phyloP scores from a whole-genome alignment of 225 moss, liverwort and hornwort genomes.

The Neckera pumila region DNA sequence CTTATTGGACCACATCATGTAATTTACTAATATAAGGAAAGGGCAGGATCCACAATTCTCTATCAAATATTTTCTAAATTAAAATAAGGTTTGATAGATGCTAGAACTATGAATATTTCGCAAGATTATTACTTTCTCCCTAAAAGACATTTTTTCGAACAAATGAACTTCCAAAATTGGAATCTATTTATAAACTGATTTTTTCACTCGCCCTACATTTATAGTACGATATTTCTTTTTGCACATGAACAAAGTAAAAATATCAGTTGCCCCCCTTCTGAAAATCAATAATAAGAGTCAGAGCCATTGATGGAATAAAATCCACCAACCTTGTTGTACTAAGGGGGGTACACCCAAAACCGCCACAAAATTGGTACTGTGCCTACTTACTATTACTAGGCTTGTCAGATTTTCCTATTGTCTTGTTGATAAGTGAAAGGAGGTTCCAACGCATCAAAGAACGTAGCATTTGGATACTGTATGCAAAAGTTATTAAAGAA shows the following conservation, averaged over 20 bases:
- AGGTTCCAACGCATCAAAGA: no score
- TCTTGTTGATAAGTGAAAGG: no score
- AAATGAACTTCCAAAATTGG: background rate
- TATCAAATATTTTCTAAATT: background rate
- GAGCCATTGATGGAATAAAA: background rate
- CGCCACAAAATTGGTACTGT: no score
- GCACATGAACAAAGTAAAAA: background rate
- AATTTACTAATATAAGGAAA: background rate
- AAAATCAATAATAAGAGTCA: no score
- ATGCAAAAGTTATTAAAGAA: no score
- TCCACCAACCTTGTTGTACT: background rate
- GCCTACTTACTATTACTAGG: no score
- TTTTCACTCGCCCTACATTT: background rate
- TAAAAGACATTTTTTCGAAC: background rate
- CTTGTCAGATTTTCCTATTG: no score
- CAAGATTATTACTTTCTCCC: background rate
- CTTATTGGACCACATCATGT: background rate
- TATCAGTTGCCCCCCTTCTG: background rate
- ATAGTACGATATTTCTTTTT: background rate
- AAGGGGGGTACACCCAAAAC: no score
- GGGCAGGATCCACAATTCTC: background rate
- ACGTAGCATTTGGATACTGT: no score
- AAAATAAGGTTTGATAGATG: background rate
- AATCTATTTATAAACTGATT: background rate
- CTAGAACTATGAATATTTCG: background rate